Percentiles rank a stretch among this genome's conserved stretches.
phyloP scores from a whole-genome alignment of 1,139 yeast species.

The Blastobotrys persicus region DNA sequence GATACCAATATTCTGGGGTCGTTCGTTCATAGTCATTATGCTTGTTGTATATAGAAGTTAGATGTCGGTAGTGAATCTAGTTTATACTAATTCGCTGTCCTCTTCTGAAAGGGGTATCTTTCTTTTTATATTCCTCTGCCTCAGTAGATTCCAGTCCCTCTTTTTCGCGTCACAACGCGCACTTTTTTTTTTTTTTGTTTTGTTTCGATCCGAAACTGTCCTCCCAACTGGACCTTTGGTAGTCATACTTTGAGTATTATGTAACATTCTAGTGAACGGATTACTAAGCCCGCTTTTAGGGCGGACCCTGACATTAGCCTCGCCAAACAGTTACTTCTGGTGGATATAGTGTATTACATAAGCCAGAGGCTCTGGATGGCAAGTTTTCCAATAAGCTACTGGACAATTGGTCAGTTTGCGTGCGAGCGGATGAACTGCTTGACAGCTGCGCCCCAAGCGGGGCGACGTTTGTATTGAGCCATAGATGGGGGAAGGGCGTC shows the following conservation, averaged over 20 bases:
- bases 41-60: neutral
- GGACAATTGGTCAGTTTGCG: neutral
- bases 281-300: no score
- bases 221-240: neutral
- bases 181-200: no score
- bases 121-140: neutral
- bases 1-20: constrained; percentile 86
- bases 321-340: no score
- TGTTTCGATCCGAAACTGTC: neutral
- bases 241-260: no score
- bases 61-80: no score
- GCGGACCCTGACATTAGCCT: no score
- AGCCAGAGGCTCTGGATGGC: neutral
- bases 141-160: neutral
- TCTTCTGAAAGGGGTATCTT: neutral
- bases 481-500: constrained; percentile 56
- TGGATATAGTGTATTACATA: no score
- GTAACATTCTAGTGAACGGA: no score
- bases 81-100: neutral
- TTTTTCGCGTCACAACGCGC: neutral
- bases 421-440: constrained; percentile 29
- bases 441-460: constrained; percentile 66
- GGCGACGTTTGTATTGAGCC: constrained; percentile 58
- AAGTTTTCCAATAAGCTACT: neutral
- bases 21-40: constrained; percentile 18